Percentiles rank a stretch among this genome's conserved stretches.
These are phyloP conservation scores for Hyphodiscus sp. DNA, from an alignment of 2,329 filamentous ascomycete species.

Conservation along the genomic window DNA sequence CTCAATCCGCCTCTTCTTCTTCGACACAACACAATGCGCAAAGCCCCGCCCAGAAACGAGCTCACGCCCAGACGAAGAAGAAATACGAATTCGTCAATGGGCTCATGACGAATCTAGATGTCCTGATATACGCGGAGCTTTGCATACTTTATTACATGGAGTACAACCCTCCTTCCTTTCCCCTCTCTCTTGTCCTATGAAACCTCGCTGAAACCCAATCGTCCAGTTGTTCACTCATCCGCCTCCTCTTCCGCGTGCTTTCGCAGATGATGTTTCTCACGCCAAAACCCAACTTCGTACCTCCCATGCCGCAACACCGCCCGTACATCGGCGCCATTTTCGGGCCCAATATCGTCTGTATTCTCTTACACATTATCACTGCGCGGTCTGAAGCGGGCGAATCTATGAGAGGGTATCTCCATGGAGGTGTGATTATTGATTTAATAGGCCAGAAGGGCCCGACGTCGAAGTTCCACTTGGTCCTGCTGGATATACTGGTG, in stretches of 20 bases:
- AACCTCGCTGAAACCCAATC: constrained; percentile 5
- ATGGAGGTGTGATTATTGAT: constrained; percentile 61
- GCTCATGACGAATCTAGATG: constrained; percentile 55
- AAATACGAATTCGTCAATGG: constrained; percentile 48
- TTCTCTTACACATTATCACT: constrained; percentile 52
- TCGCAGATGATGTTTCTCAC: constrained; percentile 59
- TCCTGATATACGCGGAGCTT: constrained; percentile 57
- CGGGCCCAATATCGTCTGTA: constrained; percentile 52
- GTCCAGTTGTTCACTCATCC: constrained; percentile 56
- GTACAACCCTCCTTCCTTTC: constrained; percentile 38
- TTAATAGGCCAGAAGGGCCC: constrained; percentile 62
- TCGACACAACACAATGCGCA: constrained; percentile 5
- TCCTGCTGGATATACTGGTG: constrained; percentile 50
- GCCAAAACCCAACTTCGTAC: constrained; percentile 47
- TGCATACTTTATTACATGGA: constrained; percentile 65
- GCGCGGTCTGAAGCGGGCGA: constrained; percentile 51
- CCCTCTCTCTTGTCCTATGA: not conserved
- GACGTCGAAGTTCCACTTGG: constrained; percentile 46
- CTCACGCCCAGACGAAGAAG: constrained; percentile 45
- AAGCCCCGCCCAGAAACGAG: constrained; percentile 27
- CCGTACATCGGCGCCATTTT: constrained; percentile 53
- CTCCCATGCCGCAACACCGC: constrained; percentile 47
- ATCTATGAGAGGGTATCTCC: constrained; percentile 56
- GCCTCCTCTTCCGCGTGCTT: constrained; percentile 51
- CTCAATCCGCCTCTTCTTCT: not conserved